Conservation (phyloP, 116 monocot genomes). For the Cymodocea nodosa region DNA sequence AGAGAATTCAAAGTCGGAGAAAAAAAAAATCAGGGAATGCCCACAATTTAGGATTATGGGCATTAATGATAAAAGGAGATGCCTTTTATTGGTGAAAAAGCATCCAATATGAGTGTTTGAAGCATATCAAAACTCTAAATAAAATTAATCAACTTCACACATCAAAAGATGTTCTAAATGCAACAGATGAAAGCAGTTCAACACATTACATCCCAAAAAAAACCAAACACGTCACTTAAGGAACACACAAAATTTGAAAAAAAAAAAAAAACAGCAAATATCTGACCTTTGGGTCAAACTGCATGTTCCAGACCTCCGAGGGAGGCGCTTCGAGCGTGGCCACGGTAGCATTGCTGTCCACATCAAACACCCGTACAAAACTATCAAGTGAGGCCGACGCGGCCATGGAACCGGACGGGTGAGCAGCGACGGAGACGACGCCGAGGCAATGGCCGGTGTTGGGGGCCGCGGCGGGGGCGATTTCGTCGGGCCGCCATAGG, state of each 20-base stretch:
- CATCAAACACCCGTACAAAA: conserved; percentile 81
- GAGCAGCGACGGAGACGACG: conserved; percentile 90
- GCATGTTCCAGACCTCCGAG: conserved; percentile 71
- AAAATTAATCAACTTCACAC: no score
- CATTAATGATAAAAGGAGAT: no score
- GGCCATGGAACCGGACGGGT: conserved; percentile 61
- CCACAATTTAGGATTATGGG: no score
- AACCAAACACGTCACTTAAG: background rate
- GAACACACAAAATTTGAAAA: background rate
- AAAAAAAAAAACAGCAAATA: background rate
- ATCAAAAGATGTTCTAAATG: no score
- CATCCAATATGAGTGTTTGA: no score
- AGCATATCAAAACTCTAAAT: no score
- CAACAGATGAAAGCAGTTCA: background rate
- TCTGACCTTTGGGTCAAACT: conserved; percentile 85
- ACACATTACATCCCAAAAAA: background rate
- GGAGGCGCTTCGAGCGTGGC: conserved; percentile 63
- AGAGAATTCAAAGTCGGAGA: no score
- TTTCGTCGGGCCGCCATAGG: conserved; percentile 75
- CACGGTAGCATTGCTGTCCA: conserved; percentile 48
- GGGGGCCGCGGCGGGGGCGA: conserved; percentile 33
- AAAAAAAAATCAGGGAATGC: no score
- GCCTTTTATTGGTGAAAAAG: no score
- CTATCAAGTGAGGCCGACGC: conserved; percentile 90
- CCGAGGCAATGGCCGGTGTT: conserved; percentile 70